Percentiles rank a stretch among this genome's conserved stretches.
Conservation (phyloP, 345 rosid genomes). For the Balakata baccata region DNA sequence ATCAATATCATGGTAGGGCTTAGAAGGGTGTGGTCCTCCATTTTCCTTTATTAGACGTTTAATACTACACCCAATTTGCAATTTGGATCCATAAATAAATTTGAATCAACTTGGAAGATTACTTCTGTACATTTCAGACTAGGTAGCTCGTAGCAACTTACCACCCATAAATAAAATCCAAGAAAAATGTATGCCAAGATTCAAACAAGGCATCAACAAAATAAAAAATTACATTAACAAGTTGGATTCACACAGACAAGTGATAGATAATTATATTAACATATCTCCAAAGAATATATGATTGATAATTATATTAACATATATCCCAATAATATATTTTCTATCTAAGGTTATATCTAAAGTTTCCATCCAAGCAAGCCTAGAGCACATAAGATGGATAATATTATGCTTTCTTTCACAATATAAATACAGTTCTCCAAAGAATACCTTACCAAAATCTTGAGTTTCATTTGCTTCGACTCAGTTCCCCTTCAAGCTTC, state of each 20-base stretch:
- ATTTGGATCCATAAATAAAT: too few species aligned
- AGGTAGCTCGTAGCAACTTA: too few species aligned
- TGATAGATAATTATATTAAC: background rate
- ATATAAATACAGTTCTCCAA: background rate
- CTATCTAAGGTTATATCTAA: too few species aligned
- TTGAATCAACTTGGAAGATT: too few species aligned
- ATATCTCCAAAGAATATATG: too few species aligned
- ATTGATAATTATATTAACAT: too few species aligned
- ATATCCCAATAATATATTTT: conserved; percentile 3
- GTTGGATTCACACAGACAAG: background rate
- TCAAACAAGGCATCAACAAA: background rate
- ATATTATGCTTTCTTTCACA: background rate
- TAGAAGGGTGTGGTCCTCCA: too few species aligned
- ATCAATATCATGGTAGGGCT: too few species aligned
- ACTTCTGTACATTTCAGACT: too few species aligned
- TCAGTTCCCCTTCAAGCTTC: background rate
- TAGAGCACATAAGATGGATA: background rate
- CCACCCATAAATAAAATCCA: too few species aligned
- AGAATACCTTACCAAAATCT: conserved; percentile 12
- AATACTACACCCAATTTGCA: too few species aligned
- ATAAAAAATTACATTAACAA: conserved; percentile 1
- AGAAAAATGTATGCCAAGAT: background rate
- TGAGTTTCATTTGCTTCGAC: background rate
- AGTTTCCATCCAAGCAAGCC: background rate
- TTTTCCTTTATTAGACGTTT: too few species aligned